Evolutionary conservation across 306 rosid species (phyloP).

Genomic region (Adenanthera pavonina): DNA sequence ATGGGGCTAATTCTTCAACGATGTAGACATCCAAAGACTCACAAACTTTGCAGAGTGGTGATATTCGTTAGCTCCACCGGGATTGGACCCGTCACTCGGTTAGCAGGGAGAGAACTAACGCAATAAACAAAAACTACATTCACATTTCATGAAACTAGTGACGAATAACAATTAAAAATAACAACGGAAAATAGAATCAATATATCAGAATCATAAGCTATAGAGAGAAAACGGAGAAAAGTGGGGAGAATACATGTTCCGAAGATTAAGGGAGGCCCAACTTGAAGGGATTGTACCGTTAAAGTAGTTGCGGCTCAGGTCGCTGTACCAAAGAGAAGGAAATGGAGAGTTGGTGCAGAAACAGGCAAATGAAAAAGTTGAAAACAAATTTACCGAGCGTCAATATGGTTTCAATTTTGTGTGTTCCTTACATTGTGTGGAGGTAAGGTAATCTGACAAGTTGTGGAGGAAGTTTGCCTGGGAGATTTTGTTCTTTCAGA

Average conservation of each 20-base stretch:
- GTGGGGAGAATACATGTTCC: conserved; percentile 41
- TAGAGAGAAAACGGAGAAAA: neutral
- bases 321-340: conserved; percentile 43
- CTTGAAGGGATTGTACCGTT: too few species aligned
- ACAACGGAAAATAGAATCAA: neutral
- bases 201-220: neutral
- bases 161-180: too few species aligned
- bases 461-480: conserved; percentile 52
- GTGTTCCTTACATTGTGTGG: conserved; percentile 51
- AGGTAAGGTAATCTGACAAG: conserved; percentile 52
- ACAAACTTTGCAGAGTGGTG: conserved; percentile 56
- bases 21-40: conserved; percentile 30
- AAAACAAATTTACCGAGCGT: neutral
- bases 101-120: conserved; percentile 54
- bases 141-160: too few species aligned
- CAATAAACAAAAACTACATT: neutral
- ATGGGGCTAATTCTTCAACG: neutral
- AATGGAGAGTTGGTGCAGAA: neutral
- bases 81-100: conserved; percentile 59
- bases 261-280: too few species aligned
- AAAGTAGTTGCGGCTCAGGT: too few species aligned
- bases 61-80: conserved; percentile 61
- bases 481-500: conserved; percentile 47
- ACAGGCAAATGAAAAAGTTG: neutral
- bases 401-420: neutral